Percentiles rank a stretch among this genome's conserved stretches.
These are phyloP conservation scores for Auricularia sp. DNA, from an alignment of 768 basidiomycete genomes.

Conservation along the genomic window DNA sequence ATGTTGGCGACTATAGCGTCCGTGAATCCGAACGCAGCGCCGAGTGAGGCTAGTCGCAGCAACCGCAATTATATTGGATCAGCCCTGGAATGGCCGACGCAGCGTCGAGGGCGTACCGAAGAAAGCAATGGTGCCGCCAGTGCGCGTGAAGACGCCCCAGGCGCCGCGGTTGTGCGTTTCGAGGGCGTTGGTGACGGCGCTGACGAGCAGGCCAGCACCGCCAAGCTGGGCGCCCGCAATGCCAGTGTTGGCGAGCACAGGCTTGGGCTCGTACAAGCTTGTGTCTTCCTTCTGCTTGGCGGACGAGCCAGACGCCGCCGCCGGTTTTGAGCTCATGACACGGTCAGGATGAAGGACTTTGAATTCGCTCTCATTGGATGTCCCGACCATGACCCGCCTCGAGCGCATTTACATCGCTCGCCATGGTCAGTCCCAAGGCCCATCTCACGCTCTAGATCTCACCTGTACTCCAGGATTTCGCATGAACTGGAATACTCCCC, in stretches of 20 bases:
- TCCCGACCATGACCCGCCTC: background rate
- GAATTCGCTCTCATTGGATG: background rate
- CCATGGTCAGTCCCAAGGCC: background rate
- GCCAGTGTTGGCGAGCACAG: constrained; percentile 15
- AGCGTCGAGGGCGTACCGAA: constrained; percentile 52
- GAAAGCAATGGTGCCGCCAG: constrained; percentile 82
- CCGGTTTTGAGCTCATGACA: background rate
- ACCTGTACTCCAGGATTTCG: background rate
- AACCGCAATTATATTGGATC: background rate
- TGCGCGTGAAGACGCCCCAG: constrained; percentile 77
- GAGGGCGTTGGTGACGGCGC: constrained; percentile 68
- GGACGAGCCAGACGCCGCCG: background rate
- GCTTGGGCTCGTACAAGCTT: constrained; percentile 8
- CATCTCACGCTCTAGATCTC: background rate
- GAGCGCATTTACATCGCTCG: background rate
- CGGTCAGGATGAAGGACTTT: background rate
- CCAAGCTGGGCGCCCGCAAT: constrained; percentile 23
- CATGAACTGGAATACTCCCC: background rate
- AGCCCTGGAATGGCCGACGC: background rate
- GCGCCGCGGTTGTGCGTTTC: constrained; percentile 69
- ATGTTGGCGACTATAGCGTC: constrained; percentile 75
- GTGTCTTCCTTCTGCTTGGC: background rate
- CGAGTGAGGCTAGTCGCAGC: constrained; percentile 65
- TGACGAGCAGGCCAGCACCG: constrained; percentile 31
- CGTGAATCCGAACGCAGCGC: constrained; percentile 73